Base-by-base conservation (phyloP, 2,329 filamentous ascomycete species). In the Colletotrichum tanaceti region DNA sequence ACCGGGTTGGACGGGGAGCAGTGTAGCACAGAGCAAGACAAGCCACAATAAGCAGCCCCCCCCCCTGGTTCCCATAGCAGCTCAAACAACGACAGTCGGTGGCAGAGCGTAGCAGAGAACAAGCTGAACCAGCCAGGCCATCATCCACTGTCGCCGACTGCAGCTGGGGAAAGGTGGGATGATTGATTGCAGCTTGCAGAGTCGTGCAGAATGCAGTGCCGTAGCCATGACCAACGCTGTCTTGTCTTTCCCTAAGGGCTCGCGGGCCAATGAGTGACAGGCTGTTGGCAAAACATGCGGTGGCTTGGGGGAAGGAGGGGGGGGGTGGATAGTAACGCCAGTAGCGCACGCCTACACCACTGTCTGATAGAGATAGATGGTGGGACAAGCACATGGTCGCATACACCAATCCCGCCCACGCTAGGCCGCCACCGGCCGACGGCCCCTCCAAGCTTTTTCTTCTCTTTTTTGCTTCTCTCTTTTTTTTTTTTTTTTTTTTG, bases 381-480 rank as follows among this genome's bases (percentile, higher is more conserved):
- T 20, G 38, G 54, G 54, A 66, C 61, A 65, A 65, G 65, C 64
- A 58, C 24, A 52, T 60, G 58, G 46, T 67, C 22, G 64, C 38
- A 55, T 59, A 57, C 62, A 43, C 43, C 46, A 38, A 32, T 44
- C 54, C 46, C 62, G 50, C 63, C 20, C 11, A 20, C 50, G 53
- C 46, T 69, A 69, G 62, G 66, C 55, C 66, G 66, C 62, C 57
- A 60, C 62, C 66, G 63, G 62, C 62, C 62, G 66, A 66, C 55
- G 61, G 57, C 66, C 66, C 66, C 66, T 69, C 62, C 57, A 61
- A 52, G 49, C 50, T n/a, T 47, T 65, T 61, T 61, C 61, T 35
- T 35, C 9, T 35, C 32, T 65, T 47, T 32, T 58, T 58, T n/a
- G n/a, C n/a, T n/a, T n/a, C n/a, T n/a, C n/a, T n/a, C n/a, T n/a